Base-by-base conservation (phyloP, 805 yeast species). In the Soucietia sequanensis region DNA sequence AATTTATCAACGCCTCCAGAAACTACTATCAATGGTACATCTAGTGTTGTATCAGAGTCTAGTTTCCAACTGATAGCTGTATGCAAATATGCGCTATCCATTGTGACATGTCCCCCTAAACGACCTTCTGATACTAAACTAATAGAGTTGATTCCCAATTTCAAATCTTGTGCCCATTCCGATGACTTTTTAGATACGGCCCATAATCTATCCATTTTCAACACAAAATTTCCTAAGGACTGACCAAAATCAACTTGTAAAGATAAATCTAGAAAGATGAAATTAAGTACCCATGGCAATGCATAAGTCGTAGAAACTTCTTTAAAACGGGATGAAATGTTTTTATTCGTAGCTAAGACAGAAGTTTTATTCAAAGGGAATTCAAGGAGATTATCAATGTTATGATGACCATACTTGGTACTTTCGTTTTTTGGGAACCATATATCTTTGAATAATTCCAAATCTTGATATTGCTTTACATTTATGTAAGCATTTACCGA, bases 391-490 rank as follows among this genome's bases (percentile, higher is more conserved):
- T n/a, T n/a, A n/a, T n/a, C n/a, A n/a, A n/a, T n/a, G n/a, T n/a
- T n/a, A n/a, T n/a, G n/a, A n/a, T n/a, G n/a, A n/a, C n/a, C n/a
- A n/a, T n/a, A n/a, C 16, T 13, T 6, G n/a, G 19, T 8, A 18
- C 23, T 13, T 16, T 14, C 4, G 7, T 7, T 21, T 19, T 59
- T 51, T 0, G 91, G 82, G 15, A 74, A 53, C 96, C 97, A 89
- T 21, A 87, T 78, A 58, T 90, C 95, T 37, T 70, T 69, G 60
- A 93, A 93, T 18, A 90, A 59, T 34, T 84, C 82, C 37, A 91
- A 58, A 54, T 93, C 97, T 53, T 90, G 96, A 33, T 85, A 68
- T 55, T 93, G 97, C 46, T 85, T 85, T 41, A 89, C 68, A 47
- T 87, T 85, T 37, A 93, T 61, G 48, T 76, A 84, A 0, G 85